Evolutionary conservation across 106 monocot species (phyloP), one percentile per base, ranked within the genome.

Genomic region (Dendrobium nobile): DNA sequence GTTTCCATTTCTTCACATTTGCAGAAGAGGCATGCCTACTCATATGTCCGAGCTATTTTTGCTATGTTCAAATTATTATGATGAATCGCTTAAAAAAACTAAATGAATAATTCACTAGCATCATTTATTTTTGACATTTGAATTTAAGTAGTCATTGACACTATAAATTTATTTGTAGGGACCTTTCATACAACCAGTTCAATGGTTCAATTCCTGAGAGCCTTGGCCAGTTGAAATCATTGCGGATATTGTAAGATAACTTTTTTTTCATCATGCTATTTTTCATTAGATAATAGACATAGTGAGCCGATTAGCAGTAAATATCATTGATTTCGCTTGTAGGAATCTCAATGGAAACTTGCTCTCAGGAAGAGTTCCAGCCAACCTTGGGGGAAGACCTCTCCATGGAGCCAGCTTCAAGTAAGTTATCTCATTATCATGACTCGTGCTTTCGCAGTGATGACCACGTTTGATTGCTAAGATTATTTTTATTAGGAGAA

Each of bases 331-430:
- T 54, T 79, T 78, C 24, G 85, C 40, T 55, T 87, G 31, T 73
- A 99, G 98, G 87, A 95, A 99, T 86, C 91, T 99, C 41, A 99
- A 99, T 86, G 95, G 91, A 73, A 99, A 99, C 72, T 84, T 43
- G 59, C 84, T 99, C 19, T 92, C 92, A 68, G 98, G 98, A 84
- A 92, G 83, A 84, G 98, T 99, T 54, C 98, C 98, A 27, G 84
- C 89, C n/a, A 87, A 75, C 45, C 87, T 99, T 51, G 98, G 95
- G 67, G 98, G 98, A 80, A 86, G 90, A 67, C 98, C 95, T 87
- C 91, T 99, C 37, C 93, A 95, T 82, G 84, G 98, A 86, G 93
- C 93, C 77, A 95, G 98, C 80, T 95, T 99, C 88, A 99, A 99
- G 98, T 99, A 88, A 88, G 88, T 72, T 72, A 0, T 10, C 51